Percentiles rank a stretch among this genome's conserved stretches.
Evolutionary conservation across 805 yeast genomes (phyloP).

Genomic region (Metschnikowia amazonensis): DNA sequence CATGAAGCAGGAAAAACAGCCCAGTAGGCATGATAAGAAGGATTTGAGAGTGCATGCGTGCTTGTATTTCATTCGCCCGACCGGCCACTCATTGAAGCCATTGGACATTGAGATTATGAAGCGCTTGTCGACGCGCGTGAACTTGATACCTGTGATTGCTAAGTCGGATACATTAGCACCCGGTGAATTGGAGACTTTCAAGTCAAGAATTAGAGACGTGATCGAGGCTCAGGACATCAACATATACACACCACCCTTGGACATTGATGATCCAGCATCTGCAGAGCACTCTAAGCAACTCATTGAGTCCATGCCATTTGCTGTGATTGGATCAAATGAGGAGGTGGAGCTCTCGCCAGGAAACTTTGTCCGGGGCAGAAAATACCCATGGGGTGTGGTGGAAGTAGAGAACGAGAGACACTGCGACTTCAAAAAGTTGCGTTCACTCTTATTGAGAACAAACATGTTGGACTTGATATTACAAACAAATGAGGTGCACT

Average conservation of each 20-base stretch:
- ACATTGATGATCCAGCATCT: conserved; percentile 67
- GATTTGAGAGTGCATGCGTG: conserved; percentile 91
- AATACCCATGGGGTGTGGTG: conserved; percentile 87
- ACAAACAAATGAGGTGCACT: conserved; percentile 78
- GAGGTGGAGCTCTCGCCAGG: conserved; percentile 64
- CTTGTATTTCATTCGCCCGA: conserved; percentile 85
- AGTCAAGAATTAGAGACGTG: conserved; percentile 72
- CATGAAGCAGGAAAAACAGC: conserved; percentile 94
- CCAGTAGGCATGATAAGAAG: conserved; percentile 57
- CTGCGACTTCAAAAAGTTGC: conserved; percentile 79
- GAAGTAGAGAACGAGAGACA: conserved; percentile 84
- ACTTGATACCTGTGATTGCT: conserved; percentile 84
- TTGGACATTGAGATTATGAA: conserved; percentile 88
- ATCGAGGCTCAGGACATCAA: conserved; percentile 81
- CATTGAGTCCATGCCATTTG: conserved; percentile 84
- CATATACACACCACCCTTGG: conserved; percentile 81
- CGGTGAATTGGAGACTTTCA: conserved; percentile 63
- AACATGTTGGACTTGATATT: conserved; percentile 78
- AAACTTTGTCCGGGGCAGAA: conserved; percentile 66
- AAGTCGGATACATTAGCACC: conserved; percentile 83
- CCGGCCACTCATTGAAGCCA: conserved; percentile 84
- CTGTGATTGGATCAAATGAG: conserved; percentile 74
- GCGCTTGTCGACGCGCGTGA: conserved; percentile 72
- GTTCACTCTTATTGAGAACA: conserved; percentile 74
- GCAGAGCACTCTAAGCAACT: conserved; percentile 77